Evolutionary conservation across 257 asterid species (phyloP), one percentile per base, ranked within the genome.

Genomic region (Ocimum tenuiflorum): DNA sequence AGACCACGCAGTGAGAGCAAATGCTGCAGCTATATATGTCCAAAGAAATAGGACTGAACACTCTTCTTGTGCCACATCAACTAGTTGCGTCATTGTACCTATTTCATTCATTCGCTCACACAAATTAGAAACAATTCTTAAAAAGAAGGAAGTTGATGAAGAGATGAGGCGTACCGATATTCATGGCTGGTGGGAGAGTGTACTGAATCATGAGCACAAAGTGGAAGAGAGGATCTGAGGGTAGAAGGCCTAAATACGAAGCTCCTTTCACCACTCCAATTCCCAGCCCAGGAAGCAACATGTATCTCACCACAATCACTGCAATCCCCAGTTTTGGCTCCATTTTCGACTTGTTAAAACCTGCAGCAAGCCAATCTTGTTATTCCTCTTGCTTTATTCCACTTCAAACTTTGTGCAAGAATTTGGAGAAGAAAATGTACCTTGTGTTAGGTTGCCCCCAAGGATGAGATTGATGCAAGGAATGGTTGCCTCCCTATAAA

Each of bases 11-110:
- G 99, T 88, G 62, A 94, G 86, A 19, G 95, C 82, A 45, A 88
- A 22, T 5, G 89, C 91, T 20, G 97, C 95, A 49, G 76, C 82
- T 31, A 90, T 31, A 74, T 94, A 94, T 7, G 95, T 88, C 99
- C 99, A 94, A 5, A 94, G 76, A 71, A 90, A 73, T 22, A 94
- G 74, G 58, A 94, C 81, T 1, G 99, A 83, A 67, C 96, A 88
- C 70, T 94, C 99, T 48, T 86, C 96, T 73, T 94, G 89, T 20
- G 95, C 99, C 29, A 94, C 97, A 51, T 86, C 94, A 71, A 87
- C 79, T 2, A 94, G 78, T 22, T 94, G 94, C 24, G 99, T 79
- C 97, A 94, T 94, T 3, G 99, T 94, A 49, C 95, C 97, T 90
- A 58, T 79, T 49, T 31, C n/a, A 31, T 31, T 31, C 36, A 31